A percentile compares a stretch with the other conserved stretches of the same genome.
Conservation (phyloP, 2,329 filamentous ascomycete genomes). For the Domatiomyces catenatus region DNA sequence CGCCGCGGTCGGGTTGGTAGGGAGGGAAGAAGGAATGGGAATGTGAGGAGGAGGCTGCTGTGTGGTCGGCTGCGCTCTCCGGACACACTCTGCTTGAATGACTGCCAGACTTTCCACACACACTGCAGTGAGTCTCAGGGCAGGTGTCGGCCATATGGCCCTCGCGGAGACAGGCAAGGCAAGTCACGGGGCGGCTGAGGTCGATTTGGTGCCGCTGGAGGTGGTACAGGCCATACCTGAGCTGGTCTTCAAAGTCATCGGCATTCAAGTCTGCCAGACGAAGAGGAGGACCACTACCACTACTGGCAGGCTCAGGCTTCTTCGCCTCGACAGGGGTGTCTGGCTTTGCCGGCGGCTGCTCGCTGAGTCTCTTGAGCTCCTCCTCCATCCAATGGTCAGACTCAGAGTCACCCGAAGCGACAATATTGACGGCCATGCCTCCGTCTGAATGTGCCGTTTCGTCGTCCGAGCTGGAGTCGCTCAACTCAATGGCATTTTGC, state of each 20-base stretch:
- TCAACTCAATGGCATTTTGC: conserved; percentile 1
- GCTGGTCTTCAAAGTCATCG: conserved; percentile 26
- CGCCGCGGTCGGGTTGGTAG: conserved; percentile 11
- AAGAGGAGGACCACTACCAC: neutral
- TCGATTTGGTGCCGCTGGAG: conserved; percentile 25
- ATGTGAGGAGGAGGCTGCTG: conserved; percentile 38
- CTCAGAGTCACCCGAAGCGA: neutral
- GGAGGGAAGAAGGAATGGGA: conserved; percentile 36
- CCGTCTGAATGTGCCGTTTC: conserved; percentile 1
- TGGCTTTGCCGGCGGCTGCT: neutral
- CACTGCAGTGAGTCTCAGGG: conserved; percentile 28
- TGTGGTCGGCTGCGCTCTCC: conserved; percentile 38
- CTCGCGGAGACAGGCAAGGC: conserved; percentile 27
- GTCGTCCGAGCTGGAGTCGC: neutral
- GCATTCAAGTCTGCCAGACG: conserved; percentile 24
- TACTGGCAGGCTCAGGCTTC: too few species aligned
- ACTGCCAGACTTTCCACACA: conserved; percentile 28
- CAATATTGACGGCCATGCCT: neutral
- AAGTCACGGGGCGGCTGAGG: conserved; percentile 27
- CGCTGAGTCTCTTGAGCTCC: neutral
- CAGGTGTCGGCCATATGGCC: conserved; percentile 31
- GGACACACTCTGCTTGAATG: conserved; percentile 29
- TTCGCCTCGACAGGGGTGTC: neutral
- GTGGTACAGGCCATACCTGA: conserved; percentile 27
- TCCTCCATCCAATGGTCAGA: neutral